Conservation (phyloP, 2,329 filamentous ascomycete species). For the Alternaria rosae region DNA sequence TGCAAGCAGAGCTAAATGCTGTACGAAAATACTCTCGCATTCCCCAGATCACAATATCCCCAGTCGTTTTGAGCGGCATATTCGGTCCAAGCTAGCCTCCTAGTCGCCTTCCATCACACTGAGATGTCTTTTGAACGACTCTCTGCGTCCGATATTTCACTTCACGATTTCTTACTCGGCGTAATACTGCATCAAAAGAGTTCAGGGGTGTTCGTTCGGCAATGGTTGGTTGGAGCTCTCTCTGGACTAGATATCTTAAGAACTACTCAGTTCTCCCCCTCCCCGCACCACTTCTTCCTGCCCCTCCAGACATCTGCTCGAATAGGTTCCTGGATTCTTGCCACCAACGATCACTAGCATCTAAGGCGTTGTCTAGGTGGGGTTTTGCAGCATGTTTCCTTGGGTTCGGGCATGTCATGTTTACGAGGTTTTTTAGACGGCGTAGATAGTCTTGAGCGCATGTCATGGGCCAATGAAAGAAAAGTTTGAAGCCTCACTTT, state of each 20-base stretch:
- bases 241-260: slow-evolving; percentile 34
- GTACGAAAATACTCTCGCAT: slow-evolving; percentile 3
- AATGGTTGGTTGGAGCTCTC: slow-evolving; percentile 23
- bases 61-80: slow-evolving; percentile 22
- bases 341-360: slow-evolving; percentile 24
- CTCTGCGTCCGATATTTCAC: slow-evolving; percentile 21
- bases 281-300: slow-evolving; percentile 11
- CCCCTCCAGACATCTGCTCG: slow-evolving; percentile 5
- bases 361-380: slow-evolving; percentile 26
- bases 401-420: slow-evolving; percentile 9
- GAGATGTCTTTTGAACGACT: slow-evolving; percentile 11
- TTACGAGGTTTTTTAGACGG: slow-evolving; percentile 12
- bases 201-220: slow-evolving; percentile 20
- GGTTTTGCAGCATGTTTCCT: slow-evolving; percentile 22
- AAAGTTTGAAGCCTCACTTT: slow-evolving; percentile 17
- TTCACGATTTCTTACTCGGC: slow-evolving; percentile 31
- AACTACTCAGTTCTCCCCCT: slow-evolving; percentile 31
- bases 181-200: slow-evolving; percentile 42
- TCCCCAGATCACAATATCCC: slow-evolving; percentile 7
- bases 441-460: slow-evolving; percentile 8
- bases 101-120: slow-evolving; percentile 5
- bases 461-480: slow-evolving; percentile 14
- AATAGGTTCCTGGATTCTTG: slow-evolving; percentile 11
- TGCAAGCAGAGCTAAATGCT: slow-evolving; percentile 54
- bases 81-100: slow-evolving; percentile 8